Base-by-base conservation (phyloP, 1,284 basidiomycete species). In the Rhizopogon parksii region DNA sequence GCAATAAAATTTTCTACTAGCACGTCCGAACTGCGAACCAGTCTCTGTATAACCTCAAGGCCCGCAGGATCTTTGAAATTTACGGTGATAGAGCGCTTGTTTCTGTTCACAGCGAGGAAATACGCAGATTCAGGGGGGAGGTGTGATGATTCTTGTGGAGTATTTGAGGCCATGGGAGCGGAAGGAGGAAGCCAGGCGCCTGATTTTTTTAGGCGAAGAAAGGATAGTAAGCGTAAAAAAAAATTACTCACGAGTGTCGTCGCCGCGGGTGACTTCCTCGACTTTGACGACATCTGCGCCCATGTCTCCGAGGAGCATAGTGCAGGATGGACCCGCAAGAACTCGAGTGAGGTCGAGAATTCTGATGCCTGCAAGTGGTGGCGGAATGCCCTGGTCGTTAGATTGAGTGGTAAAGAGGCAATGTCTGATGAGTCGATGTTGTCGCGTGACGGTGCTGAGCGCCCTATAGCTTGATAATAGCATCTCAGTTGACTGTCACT, bases 221-320 rank as follows among this genome's bases (percentile, higher is more conserved):
- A 37, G 49, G 46, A 51, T 19, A n/a, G n/a, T n/a, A 49, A 50
- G 55, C 51, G 47, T 49, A 37, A 46, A 43, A 37, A 46, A 43
- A 54, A 54, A 35, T 32, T 37, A 67, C 71, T 63, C 68, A 86
- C 94, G 81, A 19, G 95, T 97, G 69, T 97, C 95, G 63, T 98
- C 95, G 32, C 95, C 94, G 51, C 77, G 76, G 25, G 76, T 76
- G 32, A 85, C 78, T 59, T 91, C 85, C 64, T 94, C 91, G 19
- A 93, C 79, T 68, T 92, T 98, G 68, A 96, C 84, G 35, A 97
- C 91, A 65, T 96, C 91, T 50, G 94, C 93, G 45, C 86, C 91
- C 19, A 91, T 72, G 71, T 94, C 91, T 30, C 83, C 91, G 15
- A 95, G 75, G 53, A 94, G 76, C 91, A 95, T 93, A 2, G 94